Evolutionary conservation across 768 basidiomycete species (phyloP).

Genomic region (Suillus fuscotomentosus): DNA sequence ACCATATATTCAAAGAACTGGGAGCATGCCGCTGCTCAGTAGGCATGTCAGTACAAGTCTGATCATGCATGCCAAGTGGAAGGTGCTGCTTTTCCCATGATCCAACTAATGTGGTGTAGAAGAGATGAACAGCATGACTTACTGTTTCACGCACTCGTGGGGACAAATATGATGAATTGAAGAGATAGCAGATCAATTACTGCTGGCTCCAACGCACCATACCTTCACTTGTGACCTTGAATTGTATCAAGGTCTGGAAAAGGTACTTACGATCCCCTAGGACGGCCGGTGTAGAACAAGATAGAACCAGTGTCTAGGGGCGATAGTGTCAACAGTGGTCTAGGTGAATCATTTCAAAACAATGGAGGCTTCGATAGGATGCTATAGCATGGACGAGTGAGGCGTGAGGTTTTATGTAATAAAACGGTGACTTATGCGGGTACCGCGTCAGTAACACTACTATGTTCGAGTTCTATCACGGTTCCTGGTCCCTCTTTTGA

Average conservation of each 20-base stretch:
- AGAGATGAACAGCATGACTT: not conserved
- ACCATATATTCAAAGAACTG: not conserved
- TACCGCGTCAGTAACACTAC: not conserved
- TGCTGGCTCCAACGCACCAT: not conserved
- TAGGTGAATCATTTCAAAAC: slow-evolving; percentile 7
- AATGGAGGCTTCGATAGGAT: slow-evolving; percentile 13
- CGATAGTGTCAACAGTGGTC: not conserved
- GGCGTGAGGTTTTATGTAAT: slow-evolving; percentile 13
- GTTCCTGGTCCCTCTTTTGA: slow-evolving; percentile 20
- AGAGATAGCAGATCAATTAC: not conserved
- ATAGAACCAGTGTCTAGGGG: slow-evolving; percentile 6
- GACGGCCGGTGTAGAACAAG: not conserved
- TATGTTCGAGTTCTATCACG: slow-evolving; percentile 9
- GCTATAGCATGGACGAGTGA: slow-evolving; percentile 16
- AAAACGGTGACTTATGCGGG: slow-evolving; percentile 14
- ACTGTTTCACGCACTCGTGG: not conserved
- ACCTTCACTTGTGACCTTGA: not conserved
- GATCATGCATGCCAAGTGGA: not conserved
- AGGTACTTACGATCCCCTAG: not conserved
- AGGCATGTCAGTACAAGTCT: not conserved
- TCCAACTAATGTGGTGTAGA: not conserved
- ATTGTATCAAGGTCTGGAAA: not conserved
- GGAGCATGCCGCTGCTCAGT: not conserved
- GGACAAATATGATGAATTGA: not conserved
- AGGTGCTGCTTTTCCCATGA: not conserved